Base-by-base conservation (phyloP, 2,329 filamentous ascomycete species). In the Sarocladium kiliense region DNA sequence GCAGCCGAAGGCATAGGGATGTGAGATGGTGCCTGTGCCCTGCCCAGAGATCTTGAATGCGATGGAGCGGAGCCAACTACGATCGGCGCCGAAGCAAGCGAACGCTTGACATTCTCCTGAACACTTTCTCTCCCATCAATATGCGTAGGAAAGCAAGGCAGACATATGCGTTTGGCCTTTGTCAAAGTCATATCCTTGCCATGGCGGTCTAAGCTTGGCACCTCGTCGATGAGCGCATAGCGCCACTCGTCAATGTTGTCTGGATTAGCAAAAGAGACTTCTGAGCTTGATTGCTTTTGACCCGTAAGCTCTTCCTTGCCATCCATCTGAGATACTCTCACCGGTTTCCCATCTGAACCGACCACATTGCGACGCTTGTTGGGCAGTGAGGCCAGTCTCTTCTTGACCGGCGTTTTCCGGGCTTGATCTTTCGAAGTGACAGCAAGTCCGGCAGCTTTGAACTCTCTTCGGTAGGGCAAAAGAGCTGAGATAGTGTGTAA, bases 401-500 rank as follows among this genome's bases (percentile, higher is more conserved):
- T 25, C 16, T 32, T 32, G 14, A 18, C 47, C 27, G 23, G 18
- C n/a, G 26, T 10, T 25, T 19, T 34, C 18, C 18, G 64, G 74
- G 75, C 60, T 75, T 80, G 57, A 59, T 70, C 58, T 45, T 66
- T 66, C 34, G 81, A 82, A 11, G 81, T 84, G 1, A 84, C 76
- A 2, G 80, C 79, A 51, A 85, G 70, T 1, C 80, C 79, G 54
- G 77, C 80, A 56, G 73, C 73, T 55, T 68, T 69, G 58, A 85
- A 82, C 57, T 84, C 74, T 3, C 74, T 68, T 47, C 73, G 75
- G 61, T 77, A 84, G 2, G 80, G 80, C 25, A 81, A 63, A 2
- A 84, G 66, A 27, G 77, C 78, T 25, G 75, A 71, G 18, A 84
- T 71, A 2, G 81, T 84, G 57, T 75, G 73, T 45, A 76, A 66